A percentile compares a stretch with the other conserved stretches of the same genome.
phyloP scores from a whole-genome alignment of 2,329 filamentous ascomycete genomes.

The Exophiala dermatitidis region DNA sequence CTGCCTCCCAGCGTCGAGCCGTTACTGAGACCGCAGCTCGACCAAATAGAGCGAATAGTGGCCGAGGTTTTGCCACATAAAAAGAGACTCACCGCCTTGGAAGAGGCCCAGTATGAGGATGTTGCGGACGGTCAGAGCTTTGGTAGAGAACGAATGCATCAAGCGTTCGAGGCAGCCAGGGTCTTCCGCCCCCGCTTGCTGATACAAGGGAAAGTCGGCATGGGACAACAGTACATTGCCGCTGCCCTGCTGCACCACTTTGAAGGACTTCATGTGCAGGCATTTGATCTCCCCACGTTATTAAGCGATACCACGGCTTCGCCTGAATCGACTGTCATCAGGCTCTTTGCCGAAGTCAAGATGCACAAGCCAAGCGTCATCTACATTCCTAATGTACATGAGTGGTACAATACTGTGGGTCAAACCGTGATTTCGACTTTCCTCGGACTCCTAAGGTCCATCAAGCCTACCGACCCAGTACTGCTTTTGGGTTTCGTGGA shows the following conservation, averaged over 20 bases:
- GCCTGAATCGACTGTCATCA: constrained; percentile 80
- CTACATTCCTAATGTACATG: constrained; percentile 82
- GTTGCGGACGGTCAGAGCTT: constrained; percentile 78
- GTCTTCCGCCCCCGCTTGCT: constrained; percentile 84
- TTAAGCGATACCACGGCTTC: constrained; percentile 74
- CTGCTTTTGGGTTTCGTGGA: constrained; percentile 82
- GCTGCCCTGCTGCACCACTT: constrained; percentile 82
- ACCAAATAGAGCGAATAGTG: constrained; percentile 59
- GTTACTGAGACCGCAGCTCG: constrained; percentile 65
- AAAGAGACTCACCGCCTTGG: constrained; percentile 79
- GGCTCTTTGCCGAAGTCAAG: constrained; percentile 85
- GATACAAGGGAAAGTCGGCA: constrained; percentile 72
- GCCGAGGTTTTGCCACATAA: constrained; percentile 73
- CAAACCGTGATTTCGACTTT: constrained; percentile 67
- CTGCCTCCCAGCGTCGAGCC: constrained; percentile 75
- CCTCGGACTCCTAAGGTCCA: constrained; percentile 67
- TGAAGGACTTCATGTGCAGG: constrained; percentile 89
- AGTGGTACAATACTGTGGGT: constrained; percentile 71
- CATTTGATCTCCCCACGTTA: constrained; percentile 82
- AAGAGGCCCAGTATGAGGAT: constrained; percentile 89
- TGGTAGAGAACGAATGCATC: constrained; percentile 66
- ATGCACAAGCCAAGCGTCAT: constrained; percentile 94
- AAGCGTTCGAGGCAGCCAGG: constrained; percentile 77
- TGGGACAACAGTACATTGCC: constrained; percentile 88
- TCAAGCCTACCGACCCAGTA: constrained; percentile 85